Evolutionary conservation across 768 basidiomycete genomes (phyloP).

Genomic region (Crassisporium funariophilum): DNA sequence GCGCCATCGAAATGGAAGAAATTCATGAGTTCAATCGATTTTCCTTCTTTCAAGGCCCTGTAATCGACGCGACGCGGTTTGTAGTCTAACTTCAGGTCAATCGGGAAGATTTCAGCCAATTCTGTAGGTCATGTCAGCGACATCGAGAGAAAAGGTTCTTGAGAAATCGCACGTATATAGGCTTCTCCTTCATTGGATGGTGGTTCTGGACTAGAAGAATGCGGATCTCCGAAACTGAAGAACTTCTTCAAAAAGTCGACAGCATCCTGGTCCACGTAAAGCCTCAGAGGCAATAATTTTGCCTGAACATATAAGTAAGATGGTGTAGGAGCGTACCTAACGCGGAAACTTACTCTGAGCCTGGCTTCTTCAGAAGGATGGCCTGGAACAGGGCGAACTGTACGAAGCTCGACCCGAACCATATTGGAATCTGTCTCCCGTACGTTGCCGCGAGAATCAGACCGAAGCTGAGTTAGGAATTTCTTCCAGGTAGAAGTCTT

Average conservation of each 20-base stretch:
- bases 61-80: slow-evolving; percentile 98
- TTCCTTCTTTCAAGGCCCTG: slow-evolving; percentile 83
- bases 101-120: slow-evolving; percentile 91
- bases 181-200: slow-evolving; percentile 46
- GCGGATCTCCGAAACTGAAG: slow-evolving; percentile 81
- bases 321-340: neutral
- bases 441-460: slow-evolving; percentile 85
- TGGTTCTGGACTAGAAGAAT: slow-evolving; percentile 35
- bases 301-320: slow-evolving; percentile 48
- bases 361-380: slow-evolving; percentile 75
- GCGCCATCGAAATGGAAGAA: slow-evolving; percentile 99
- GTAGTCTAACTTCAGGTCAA: slow-evolving; percentile 96
- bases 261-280: slow-evolving; percentile 98
- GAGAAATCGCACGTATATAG: slow-evolving; percentile 32
- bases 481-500: slow-evolving; percentile 99
- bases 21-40: slow-evolving; percentile 97
- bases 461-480: slow-evolving; percentile 84
- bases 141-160: neutral
- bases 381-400: slow-evolving; percentile 70
- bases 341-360: slow-evolving; percentile 59
- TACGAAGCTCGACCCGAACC: slow-evolving; percentile 83
- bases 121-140: slow-evolving; percentile 48
- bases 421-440: slow-evolving; percentile 92
- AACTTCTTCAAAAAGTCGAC: slow-evolving; percentile 97
- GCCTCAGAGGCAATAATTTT: slow-evolving; percentile 84